Percentiles rank a stretch among this genome's conserved stretches.
Conservation (phyloP, 2,329 filamentous ascomycete species). For the Fusarium irregulare region DNA sequence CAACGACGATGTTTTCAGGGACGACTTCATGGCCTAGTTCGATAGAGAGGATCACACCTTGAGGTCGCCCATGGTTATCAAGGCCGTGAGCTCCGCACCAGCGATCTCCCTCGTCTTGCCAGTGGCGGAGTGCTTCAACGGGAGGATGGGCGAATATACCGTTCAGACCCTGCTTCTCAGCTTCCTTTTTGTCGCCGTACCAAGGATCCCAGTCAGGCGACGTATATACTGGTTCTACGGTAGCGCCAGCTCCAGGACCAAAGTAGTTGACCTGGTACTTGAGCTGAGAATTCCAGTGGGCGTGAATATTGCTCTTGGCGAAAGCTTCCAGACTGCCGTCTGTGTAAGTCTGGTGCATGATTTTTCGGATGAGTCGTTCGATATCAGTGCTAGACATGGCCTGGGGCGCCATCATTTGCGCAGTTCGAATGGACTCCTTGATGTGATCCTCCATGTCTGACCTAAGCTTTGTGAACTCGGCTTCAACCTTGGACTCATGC, state of each 20-base stretch:
- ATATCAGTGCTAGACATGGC: constrained; percentile 58
- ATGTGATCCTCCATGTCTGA: constrained; percentile 51
- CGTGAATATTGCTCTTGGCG: constrained; percentile 59
- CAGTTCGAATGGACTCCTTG: constrained; percentile 47
- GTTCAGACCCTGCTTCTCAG: constrained; percentile 34
- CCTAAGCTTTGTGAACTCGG: constrained; percentile 55
- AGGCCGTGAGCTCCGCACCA: constrained; percentile 75
- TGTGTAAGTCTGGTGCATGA: constrained; percentile 58
- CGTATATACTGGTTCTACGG: constrained; percentile 68
- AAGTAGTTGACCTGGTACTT: constrained; percentile 79
- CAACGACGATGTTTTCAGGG: constrained; percentile 76
- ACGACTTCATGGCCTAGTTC: constrained; percentile 68
- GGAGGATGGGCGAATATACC: constrained; percentile 51
- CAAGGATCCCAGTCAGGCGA: constrained; percentile 66
- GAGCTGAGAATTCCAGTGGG: constrained; percentile 58
- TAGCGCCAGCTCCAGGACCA: constrained; percentile 71
- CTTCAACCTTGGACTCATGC: constrained; percentile 54
- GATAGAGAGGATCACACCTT: constrained; percentile 74
- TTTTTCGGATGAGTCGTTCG: constrained; percentile 53
- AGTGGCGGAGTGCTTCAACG: constrained; percentile 69
- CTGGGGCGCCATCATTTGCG: constrained; percentile 38
- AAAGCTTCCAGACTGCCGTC: constrained; percentile 61
- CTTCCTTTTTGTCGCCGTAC: constrained; percentile 16
- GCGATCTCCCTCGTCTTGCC: constrained; percentile 86
- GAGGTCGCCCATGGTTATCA: constrained; percentile 56